A percentile compares a stretch with the other conserved stretches of the same genome.
Conservation (phyloP, 2,329 filamentous ascomycete species). For the Xylaria sp. region DNA sequence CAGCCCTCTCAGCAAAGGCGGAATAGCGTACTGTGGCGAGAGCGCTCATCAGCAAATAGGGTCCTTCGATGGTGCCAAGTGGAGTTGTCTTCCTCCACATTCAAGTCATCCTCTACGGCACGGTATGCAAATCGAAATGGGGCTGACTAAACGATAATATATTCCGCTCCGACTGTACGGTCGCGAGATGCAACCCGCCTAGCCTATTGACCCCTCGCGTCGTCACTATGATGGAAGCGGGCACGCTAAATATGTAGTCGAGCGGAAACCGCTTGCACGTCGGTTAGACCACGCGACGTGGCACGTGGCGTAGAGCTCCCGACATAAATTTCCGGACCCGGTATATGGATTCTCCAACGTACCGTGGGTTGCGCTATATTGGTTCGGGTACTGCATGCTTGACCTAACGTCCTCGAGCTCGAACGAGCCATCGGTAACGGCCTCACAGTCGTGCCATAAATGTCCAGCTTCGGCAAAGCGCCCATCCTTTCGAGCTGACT, state of each 20-base stretch:
- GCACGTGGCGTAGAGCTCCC: constrained; percentile 17
- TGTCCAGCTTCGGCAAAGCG: background rate
- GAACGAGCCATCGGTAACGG: background rate
- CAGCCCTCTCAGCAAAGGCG: constrained; percentile 8
- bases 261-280: background rate
- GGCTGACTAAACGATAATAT: background rate
- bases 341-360: background rate
- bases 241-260: background rate
- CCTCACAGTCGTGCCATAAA: background rate
- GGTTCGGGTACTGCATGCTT: background rate
- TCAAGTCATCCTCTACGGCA: background rate
- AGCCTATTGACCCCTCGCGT: background rate
- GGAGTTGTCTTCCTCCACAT: background rate
- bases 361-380: background rate
- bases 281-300: constrained; percentile 1
- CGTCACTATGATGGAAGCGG: background rate
- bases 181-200: background rate
- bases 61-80: background rate
- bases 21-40: background rate
- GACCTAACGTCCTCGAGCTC: background rate
- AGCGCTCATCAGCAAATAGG: constrained; percentile 10
- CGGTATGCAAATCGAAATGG: background rate
- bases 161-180: background rate
- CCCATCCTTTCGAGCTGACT: background rate
- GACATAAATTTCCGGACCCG: background rate